Conservation (phyloP, 345 rosid species). For the Salix udensis region DNA sequence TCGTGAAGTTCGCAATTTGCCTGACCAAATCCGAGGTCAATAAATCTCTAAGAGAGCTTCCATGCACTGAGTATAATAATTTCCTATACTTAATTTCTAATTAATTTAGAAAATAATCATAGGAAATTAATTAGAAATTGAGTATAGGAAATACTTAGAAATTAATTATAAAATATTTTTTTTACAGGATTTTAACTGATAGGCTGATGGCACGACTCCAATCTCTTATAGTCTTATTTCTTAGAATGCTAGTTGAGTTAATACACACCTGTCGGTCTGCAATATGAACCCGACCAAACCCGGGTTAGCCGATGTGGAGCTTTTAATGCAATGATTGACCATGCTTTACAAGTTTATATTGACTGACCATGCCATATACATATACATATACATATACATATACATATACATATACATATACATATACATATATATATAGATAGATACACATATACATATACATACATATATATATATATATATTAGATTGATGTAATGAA, state of each 20-base stretch:
- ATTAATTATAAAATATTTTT: neutral
- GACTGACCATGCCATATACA: no score
- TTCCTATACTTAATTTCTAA: no score
- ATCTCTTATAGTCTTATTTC: neutral
- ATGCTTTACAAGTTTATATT: neutral
- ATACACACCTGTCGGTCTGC: constrained; percentile 8
- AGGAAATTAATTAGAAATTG: no score
- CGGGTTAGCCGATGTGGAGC: constrained; percentile 23
- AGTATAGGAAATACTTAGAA: neutral
- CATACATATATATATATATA: fast-evolving
- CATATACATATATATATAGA: fast-evolving
- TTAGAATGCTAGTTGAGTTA: constrained; percentile 6
- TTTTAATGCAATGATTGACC: constrained; percentile 47
- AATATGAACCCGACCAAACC: constrained; percentile 46
- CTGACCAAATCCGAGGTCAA: neutral
- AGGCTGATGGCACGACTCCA: neutral
- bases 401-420: no score
- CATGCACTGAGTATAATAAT: neutral
- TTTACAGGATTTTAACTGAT: no score
- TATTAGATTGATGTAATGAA: no score
- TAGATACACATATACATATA: no score
- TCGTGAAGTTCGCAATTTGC: neutral
- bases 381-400: fast-evolving
- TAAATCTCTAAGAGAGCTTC: neutral
- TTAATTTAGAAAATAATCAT: no score